Evolutionary conservation across 2,329 filamentous ascomycete genomes (phyloP).

Genomic region (Diaporthe destruens): DNA sequence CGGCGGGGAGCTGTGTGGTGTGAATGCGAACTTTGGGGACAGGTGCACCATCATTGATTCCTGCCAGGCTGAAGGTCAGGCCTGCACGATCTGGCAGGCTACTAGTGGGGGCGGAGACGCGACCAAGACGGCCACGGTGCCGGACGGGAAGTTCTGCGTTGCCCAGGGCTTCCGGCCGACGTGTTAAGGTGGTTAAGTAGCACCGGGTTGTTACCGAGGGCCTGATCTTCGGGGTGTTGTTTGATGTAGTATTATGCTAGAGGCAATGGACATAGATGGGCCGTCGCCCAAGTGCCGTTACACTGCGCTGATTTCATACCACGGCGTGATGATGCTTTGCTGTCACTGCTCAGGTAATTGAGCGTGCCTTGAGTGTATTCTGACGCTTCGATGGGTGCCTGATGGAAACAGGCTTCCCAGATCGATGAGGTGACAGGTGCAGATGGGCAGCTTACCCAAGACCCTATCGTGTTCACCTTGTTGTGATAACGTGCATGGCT

Average conservation of each 20-base stretch:
- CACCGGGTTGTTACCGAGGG: neutral
- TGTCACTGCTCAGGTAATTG: neutral
- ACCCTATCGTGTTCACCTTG: neutral
- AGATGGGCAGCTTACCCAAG: neutral
- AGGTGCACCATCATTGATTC: slow-evolving; percentile 44
- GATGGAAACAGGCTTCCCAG: neutral
- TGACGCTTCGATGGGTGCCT: neutral
- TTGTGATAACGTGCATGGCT: neutral
- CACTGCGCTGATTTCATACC: neutral
- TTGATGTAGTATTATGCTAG: neutral
- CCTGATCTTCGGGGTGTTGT: neutral
- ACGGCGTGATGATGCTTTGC: neutral
- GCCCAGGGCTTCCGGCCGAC: slow-evolving; percentile 11
- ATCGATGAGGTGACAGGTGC: neutral
- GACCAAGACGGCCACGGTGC: neutral
- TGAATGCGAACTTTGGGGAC: slow-evolving; percentile 63
- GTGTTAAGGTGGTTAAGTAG: neutral
- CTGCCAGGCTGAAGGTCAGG: slow-evolving; percentile 36
- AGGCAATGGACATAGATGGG: neutral
- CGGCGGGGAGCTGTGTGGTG: slow-evolving; percentile 57
- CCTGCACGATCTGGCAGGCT: slow-evolving; percentile 3
- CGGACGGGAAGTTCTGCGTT: slow-evolving; percentile 13
- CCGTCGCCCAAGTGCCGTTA: neutral
- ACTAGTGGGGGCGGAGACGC: slow-evolving; percentile 16
- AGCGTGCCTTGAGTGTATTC: too few species aligned